These are phyloP conservation scores for Moniliophthora roreri DNA, from an alignment of 1,284 basidiomycete genomes.

Conservation along the genomic window DNA sequence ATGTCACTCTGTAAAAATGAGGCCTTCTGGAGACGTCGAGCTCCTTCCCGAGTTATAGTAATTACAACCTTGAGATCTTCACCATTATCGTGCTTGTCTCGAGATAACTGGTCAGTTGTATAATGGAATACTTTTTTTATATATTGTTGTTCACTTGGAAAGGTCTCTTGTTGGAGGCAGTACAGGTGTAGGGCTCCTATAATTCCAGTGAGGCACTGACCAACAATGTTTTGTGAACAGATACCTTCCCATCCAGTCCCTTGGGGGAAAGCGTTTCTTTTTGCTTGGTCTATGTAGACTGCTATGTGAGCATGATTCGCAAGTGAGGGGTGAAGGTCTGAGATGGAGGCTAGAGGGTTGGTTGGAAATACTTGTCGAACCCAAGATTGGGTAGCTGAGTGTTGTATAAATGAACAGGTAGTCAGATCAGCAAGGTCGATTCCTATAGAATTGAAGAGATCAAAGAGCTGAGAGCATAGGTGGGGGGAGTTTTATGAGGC, in stretches of 20 bases:
- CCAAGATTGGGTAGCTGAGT: slow-evolving; percentile 15
- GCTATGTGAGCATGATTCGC: slow-evolving; percentile 17
- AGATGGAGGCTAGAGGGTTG: slow-evolving; percentile 9
- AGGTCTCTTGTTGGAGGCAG: too few species aligned
- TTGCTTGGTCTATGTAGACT: slow-evolving; percentile 16
- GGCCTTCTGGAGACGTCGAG: slow-evolving; percentile 8
- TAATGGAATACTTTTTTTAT: too few species aligned
- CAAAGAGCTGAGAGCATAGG: slow-evolving; percentile 8
- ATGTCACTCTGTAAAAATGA: slow-evolving; percentile 20
- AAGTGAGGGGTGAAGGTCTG: slow-evolving; percentile 21
- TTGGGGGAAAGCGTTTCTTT: background rate
- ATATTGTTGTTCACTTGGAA: too few species aligned
- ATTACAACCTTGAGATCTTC: background rate
- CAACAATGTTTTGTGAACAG: too few species aligned
- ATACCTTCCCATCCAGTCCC: slow-evolving; percentile 13
- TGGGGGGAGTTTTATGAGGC: slow-evolving; percentile 15
- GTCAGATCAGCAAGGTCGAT: slow-evolving; percentile 22
- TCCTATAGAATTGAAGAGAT: slow-evolving; percentile 9
- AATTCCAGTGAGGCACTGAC: too few species aligned
- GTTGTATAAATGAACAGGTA: slow-evolving; percentile 19
- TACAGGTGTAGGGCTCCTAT: too few species aligned
- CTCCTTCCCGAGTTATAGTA: slow-evolving; percentile 14
- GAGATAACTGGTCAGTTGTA: background rate
- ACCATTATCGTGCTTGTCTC: background rate
- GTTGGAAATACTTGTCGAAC: slow-evolving; percentile 6